Evolutionary conservation across 2,329 filamentous ascomycete species (phyloP).

Genomic region (Apiospora kogelbergensis): DNA sequence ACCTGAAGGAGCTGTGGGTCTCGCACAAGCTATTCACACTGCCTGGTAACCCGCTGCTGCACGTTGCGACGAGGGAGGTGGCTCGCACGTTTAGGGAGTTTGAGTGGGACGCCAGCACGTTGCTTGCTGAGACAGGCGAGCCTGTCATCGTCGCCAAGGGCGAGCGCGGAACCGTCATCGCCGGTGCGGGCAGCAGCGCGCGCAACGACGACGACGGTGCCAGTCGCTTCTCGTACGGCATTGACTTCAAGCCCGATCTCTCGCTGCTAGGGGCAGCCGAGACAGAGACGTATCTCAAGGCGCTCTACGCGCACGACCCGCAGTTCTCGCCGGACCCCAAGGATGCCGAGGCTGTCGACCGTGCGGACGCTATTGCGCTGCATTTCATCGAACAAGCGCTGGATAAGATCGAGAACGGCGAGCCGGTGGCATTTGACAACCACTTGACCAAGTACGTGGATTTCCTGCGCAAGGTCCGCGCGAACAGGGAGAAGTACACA

Average conservation of each 20-base stretch:
- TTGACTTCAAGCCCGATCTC: constrained; percentile 9
- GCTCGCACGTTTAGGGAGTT: background rate
- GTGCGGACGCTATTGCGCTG: constrained; percentile 1
- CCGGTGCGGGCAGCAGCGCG: background rate
- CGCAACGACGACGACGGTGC: constrained; percentile 4
- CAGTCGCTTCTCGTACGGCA: constrained; percentile 9
- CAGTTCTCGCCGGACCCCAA: constrained; percentile 1
- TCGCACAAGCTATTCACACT: constrained; percentile 3
- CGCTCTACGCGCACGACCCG: background rate
- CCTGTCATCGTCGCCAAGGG: background rate
- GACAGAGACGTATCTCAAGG: background rate
- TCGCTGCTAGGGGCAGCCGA: background rate
- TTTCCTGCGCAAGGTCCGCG: constrained; percentile 7
- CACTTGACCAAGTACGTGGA: constrained; percentile 7
- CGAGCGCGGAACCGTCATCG: constrained; percentile 3
- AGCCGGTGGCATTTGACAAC: background rate
- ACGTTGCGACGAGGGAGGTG: background rate
- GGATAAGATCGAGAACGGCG: constrained; percentile 1
- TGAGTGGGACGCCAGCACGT: constrained; percentile 1
- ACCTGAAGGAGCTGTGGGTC: constrained; percentile 6
- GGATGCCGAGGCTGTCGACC: constrained; percentile 8
- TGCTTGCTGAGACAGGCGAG: constrained; percentile 1
- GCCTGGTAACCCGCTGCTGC: background rate
- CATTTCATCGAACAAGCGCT: constrained; percentile 7
- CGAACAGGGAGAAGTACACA: constrained; percentile 5